These are phyloP conservation scores for Naganishia vaughanmartiniae DNA, from an alignment of 768 basidiomycete species.

Conservation along the genomic window DNA sequence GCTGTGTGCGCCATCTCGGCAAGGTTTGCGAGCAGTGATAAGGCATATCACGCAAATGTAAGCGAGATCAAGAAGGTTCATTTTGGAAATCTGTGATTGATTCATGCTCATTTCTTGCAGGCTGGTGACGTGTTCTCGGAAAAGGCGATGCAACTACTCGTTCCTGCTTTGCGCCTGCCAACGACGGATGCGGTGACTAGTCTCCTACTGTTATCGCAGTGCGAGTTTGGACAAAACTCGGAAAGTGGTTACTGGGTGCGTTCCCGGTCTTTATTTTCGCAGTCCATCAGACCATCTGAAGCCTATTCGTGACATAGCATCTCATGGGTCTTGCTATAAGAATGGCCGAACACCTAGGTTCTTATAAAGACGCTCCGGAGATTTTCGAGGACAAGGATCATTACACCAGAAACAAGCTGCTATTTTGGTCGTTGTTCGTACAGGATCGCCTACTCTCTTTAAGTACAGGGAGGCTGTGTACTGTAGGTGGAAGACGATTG, in stretches of 20 bases:
- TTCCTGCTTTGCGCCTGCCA: conserved; percentile 47
- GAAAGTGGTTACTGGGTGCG: conserved; percentile 46
- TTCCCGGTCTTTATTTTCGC: not conserved
- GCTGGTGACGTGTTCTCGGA: conserved; percentile 47
- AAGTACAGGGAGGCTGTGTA: conserved; percentile 33
- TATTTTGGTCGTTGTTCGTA: conserved; percentile 48
- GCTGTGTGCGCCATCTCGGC: conserved; percentile 45
- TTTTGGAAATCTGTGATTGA: not conserved
- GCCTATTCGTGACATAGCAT: conserved; percentile 21
- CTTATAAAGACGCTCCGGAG: conserved; percentile 41
- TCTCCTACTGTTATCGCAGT: conserved; percentile 46
- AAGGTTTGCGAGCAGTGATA: conserved; percentile 36
- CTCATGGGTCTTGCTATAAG: conserved; percentile 46
- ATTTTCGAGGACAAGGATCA: conserved; percentile 49
- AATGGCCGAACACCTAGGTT: conserved; percentile 47
- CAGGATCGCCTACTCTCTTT: conserved; percentile 49
- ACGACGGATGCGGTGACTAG: conserved; percentile 45
- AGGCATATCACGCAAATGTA: conserved; percentile 34
- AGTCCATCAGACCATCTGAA: not conserved
- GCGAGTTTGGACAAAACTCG: conserved; percentile 44
- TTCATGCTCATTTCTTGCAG: not conserved
- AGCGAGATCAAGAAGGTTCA: not conserved
- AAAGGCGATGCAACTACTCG: conserved; percentile 47
- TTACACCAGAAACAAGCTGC: conserved; percentile 40
- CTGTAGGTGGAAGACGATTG: not conserved